Evolutionary conservation across 805 yeast genomes (phyloP).

Genomic region (Millerozyma miso): DNA sequence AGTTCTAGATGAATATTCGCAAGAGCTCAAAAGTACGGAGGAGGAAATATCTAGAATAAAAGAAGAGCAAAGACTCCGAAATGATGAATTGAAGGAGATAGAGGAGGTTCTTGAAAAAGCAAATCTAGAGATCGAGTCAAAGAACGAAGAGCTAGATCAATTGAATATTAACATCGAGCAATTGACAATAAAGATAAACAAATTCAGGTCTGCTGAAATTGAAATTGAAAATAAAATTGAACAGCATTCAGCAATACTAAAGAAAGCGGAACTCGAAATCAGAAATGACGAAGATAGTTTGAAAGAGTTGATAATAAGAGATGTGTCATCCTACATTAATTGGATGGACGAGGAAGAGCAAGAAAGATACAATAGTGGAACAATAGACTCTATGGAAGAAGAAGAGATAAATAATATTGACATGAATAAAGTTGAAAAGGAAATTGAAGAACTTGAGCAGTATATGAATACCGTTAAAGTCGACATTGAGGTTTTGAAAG

Average conservation of each 20-base stretch:
- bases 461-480: slow-evolving; percentile 54
- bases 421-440: slow-evolving; percentile 43
- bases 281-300: slow-evolving; percentile 38
- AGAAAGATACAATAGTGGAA: slow-evolving; percentile 28
- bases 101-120: slow-evolving; percentile 25
- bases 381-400: slow-evolving; percentile 41
- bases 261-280: slow-evolving; percentile 36
- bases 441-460: slow-evolving; percentile 51
- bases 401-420: slow-evolving; percentile 51
- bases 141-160: slow-evolving; percentile 36
- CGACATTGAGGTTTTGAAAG: slow-evolving; percentile 71
- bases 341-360: slow-evolving; percentile 46
- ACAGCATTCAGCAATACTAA: slow-evolving; percentile 41
- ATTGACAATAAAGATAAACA: slow-evolving; percentile 46
- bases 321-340: slow-evolving; percentile 46
- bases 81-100: slow-evolving; percentile 28
- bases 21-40: slow-evolving; percentile 37
- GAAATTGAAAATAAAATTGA: slow-evolving; percentile 64
- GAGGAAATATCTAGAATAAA: slow-evolving; percentile 19
- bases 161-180: slow-evolving; percentile 25
- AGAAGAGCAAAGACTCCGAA: slow-evolving; percentile 17
- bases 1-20: slow-evolving; percentile 40
- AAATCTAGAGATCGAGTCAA: slow-evolving; percentile 35
- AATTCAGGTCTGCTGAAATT: slow-evolving; percentile 59
- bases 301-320: slow-evolving; percentile 45